phyloP scores from a whole-genome alignment of 495 filamentous ascomycete genomes.

The Penicillium taxi region DNA sequence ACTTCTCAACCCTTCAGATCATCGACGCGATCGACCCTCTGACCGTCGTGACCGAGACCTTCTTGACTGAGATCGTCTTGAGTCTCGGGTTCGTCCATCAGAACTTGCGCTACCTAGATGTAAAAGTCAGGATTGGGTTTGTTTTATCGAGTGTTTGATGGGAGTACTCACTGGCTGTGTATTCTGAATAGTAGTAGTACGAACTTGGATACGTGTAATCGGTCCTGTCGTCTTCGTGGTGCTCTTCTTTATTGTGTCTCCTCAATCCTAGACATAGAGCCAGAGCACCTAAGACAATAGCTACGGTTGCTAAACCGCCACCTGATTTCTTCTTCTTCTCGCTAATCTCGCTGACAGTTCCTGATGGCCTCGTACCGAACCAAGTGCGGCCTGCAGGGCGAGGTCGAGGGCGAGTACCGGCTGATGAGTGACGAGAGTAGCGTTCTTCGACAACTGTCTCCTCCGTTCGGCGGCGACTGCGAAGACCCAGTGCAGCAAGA shows the following conservation, averaged over 20 bases:
- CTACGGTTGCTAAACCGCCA: constrained; percentile 48
- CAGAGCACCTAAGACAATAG: constrained; percentile 55
- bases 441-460: constrained; percentile 63
- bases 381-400: constrained; percentile 52
- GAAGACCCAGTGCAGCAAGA: constrained; percentile 58
- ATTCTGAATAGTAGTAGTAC: constrained; percentile 39
- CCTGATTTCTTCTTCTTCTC: constrained; percentile 53
- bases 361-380: constrained; percentile 58
- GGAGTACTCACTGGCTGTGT: constrained; percentile 37
- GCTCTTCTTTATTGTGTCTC: constrained; percentile 48
- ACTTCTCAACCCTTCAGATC: constrained; percentile 4
- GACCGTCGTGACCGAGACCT: constrained; percentile 29
- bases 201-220: constrained; percentile 39
- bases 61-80: constrained; percentile 37
- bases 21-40: too few species aligned
- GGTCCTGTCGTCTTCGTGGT: constrained; percentile 37
- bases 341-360: constrained; percentile 36
- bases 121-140: constrained; percentile 10
- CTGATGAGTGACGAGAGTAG: constrained; percentile 46
- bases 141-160: neutral
- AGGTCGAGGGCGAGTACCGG: constrained; percentile 44
- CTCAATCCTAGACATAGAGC: constrained; percentile 70
- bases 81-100: constrained; percentile 41
- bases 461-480: constrained; percentile 40
- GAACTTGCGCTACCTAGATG: constrained; percentile 42